Conservation (phyloP, 2,329 filamentous ascomycete genomes). For the Cadophora sp. region DNA sequence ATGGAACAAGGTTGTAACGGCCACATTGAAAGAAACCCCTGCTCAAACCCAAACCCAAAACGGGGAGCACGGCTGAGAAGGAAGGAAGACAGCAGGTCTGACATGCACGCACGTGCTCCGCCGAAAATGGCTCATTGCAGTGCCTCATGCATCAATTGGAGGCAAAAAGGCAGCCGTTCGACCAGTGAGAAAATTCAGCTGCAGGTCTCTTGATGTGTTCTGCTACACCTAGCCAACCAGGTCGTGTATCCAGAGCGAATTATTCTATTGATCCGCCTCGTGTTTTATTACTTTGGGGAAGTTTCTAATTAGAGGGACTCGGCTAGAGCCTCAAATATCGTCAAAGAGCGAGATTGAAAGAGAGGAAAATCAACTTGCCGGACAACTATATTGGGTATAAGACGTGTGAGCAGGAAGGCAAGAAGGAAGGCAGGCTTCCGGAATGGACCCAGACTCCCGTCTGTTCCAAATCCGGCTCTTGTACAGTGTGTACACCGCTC, state of each 20-base stretch:
- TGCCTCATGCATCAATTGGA: background rate
- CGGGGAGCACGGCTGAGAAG: slow-evolving; percentile 11
- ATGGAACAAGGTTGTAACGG: background rate
- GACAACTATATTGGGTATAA: background rate
- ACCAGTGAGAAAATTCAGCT: slow-evolving; percentile 7
- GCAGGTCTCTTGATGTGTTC: background rate
- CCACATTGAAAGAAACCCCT: background rate
- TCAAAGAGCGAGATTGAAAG: background rate
- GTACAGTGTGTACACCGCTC: slow-evolving; percentile 9
- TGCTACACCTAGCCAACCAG: slow-evolving; percentile 2
- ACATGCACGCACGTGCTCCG: slow-evolving; percentile 11
- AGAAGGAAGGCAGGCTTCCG: background rate
- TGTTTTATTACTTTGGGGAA: slow-evolving; percentile 6
- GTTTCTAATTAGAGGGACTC: background rate
- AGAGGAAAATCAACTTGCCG: background rate
- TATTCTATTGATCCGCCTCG: slow-evolving; percentile 8
- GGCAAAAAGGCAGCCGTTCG: background rate
- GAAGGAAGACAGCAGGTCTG: background rate
- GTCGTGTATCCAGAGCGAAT: background rate
- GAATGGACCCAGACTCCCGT: background rate
- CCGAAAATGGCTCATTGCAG: background rate
- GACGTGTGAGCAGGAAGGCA: too few relatives aligned
- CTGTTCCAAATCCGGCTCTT: slow-evolving; percentile 12
- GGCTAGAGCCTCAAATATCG: slow-evolving; percentile 4
- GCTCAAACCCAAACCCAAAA: background rate